These are phyloP conservation scores for Tetrapisispora arboricola DNA, from an alignment of 805 yeast species.

Conservation along the genomic window DNA sequence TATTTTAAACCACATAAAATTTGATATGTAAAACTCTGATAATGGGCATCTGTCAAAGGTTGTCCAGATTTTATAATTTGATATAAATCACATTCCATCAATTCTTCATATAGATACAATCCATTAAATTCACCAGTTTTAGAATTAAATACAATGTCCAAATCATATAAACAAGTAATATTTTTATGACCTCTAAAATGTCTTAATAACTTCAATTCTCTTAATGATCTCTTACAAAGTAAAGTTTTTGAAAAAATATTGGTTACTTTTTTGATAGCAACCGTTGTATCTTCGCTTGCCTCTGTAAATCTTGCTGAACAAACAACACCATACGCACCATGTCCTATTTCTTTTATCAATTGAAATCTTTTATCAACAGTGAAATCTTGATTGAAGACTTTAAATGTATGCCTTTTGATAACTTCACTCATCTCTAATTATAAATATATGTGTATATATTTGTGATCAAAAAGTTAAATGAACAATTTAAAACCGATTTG, in stretches of 20 bases:
- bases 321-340: constrained; percentile 96
- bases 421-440: background rate
- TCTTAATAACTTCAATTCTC: constrained; percentile 81
- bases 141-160: constrained; percentile 63
- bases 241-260: constrained; percentile 88
- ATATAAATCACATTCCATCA: constrained; percentile 98
- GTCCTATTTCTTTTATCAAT: constrained; percentile 87
- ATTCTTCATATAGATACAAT: constrained; percentile 84
- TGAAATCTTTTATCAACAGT: constrained; percentile 83
- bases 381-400: constrained; percentile 83
- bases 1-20: constrained; percentile 83
- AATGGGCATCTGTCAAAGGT: constrained; percentile 88
- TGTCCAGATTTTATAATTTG: constrained; percentile 93
- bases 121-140: constrained; percentile 76
- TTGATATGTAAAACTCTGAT: constrained; percentile 87
- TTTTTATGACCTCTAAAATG: constrained; percentile 95
- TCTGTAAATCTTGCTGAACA: constrained; percentile 83
- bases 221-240: constrained; percentile 79
- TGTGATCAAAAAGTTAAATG: too few relatives aligned
- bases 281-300: constrained; percentile 58
- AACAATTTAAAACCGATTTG: too few relatives aligned
- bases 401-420: constrained; percentile 30
- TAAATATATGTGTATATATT: too few relatives aligned
- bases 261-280: constrained; percentile 93
- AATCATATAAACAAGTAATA: constrained; percentile 88